Evolutionary conservation across 805 yeast genomes (phyloP).

Genomic region (Clavispora phyllophila): DNA sequence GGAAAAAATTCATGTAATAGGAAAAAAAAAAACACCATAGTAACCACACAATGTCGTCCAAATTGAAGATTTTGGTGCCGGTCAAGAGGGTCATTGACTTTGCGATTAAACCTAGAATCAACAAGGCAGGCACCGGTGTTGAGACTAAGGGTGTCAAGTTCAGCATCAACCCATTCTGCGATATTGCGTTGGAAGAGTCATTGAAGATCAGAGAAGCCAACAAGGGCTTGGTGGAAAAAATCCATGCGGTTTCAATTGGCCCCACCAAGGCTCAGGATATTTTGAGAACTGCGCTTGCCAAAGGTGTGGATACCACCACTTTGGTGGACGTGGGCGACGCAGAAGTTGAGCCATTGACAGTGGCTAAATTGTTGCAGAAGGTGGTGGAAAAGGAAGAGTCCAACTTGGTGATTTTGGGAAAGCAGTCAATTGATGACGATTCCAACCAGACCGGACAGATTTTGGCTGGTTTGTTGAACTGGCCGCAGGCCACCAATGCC

Average conservation of each 20-base stretch:
- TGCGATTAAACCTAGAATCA: conserved; percentile 89
- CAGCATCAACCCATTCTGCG: conserved; percentile 95
- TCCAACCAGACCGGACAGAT: conserved; percentile 94
- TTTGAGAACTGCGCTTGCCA: conserved; percentile 84
- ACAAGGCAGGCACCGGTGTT: conserved; percentile 76
- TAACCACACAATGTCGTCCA: conserved; percentile 21
- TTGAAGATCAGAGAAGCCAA: conserved; percentile 65
- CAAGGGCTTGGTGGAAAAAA: conserved; percentile 64
- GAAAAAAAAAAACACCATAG: neutral
- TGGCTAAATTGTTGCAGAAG: conserved; percentile 78
- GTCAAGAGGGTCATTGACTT: conserved; percentile 93
- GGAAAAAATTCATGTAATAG: neutral
- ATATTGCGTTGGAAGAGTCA: conserved; percentile 96
- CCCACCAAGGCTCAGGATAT: conserved; percentile 83
- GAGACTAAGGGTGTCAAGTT: conserved; percentile 88
- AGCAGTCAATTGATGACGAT: conserved; percentile 96
- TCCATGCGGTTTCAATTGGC: conserved; percentile 92
- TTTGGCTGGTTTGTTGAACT: conserved; percentile 84
- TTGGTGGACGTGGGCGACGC: conserved; percentile 71
- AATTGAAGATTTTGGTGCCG: conserved; percentile 79
- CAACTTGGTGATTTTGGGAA: conserved; percentile 85
- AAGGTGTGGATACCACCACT: conserved; percentile 87
- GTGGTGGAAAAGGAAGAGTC: conserved; percentile 65
- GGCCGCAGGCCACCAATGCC: conserved; percentile 98
- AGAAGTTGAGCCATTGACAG: conserved; percentile 79